phyloP scores from a whole-genome alignment of 177 flowering plant species.

The Vitis hybrid region DNA sequence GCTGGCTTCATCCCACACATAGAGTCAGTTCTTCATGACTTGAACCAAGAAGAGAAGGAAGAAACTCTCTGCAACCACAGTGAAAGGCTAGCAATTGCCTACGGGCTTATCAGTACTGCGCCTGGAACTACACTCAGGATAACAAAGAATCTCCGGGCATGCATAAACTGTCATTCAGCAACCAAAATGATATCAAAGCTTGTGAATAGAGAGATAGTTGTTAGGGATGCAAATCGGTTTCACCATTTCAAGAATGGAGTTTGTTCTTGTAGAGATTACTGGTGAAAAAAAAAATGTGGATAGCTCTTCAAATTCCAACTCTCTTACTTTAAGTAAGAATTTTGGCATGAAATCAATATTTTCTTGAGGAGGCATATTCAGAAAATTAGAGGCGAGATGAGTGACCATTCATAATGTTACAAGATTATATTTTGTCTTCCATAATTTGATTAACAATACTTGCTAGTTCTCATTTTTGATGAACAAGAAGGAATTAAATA shows the following conservation, averaged over 20 bases:
- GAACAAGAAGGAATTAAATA: too few relatives aligned
- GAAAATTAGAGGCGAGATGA: too few relatives aligned
- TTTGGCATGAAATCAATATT: too few relatives aligned
- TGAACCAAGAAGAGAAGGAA: conserved; percentile 43
- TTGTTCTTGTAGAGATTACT: conserved; percentile 63
- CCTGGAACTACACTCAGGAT: conserved; percentile 51
- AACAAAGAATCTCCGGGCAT: conserved; percentile 53
- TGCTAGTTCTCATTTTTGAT: too few relatives aligned
- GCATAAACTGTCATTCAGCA: conserved; percentile 55
- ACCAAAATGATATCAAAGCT: conserved; percentile 53
- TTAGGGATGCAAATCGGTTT: conserved; percentile 51
- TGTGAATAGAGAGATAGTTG: conserved; percentile 44
- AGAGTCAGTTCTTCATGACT: conserved; percentile 51
- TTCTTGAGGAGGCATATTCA: too few relatives aligned
- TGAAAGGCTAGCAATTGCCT: conserved; percentile 54
- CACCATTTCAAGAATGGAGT: conserved; percentile 56
- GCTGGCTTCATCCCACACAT: conserved; percentile 47
- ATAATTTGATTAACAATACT: too few relatives aligned
- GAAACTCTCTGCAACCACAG: conserved; percentile 48
- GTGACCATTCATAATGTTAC: too few relatives aligned
- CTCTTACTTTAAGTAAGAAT: too few relatives aligned
- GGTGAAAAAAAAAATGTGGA: conserved; percentile 25
- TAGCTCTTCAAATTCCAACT: too few relatives aligned
- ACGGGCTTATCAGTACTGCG: conserved; percentile 45
- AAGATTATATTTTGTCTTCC: too few relatives aligned